A percentile compares a stretch with the other conserved stretches of the same genome.
Evolutionary conservation across 176 grass and related monocot genomes (phyloP).

Genomic region (Musa troglodytarum): DNA sequence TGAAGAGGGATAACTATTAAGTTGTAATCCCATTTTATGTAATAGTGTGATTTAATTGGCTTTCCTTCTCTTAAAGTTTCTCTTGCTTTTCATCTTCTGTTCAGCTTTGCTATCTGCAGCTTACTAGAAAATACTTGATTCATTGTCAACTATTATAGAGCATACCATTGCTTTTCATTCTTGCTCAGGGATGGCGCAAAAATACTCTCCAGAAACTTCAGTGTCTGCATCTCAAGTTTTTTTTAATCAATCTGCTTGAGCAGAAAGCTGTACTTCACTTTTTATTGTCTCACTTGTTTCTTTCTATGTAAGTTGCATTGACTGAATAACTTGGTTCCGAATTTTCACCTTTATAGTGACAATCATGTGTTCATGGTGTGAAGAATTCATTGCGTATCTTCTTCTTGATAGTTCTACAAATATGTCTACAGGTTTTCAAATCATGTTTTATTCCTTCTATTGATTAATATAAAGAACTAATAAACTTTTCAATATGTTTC

Average conservation of each 20-base stretch:
- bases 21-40: background rate
- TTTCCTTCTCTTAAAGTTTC: background rate
- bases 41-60: background rate
- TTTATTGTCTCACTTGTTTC: too few relatives aligned
- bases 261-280: too few relatives aligned
- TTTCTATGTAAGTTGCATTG: background rate
- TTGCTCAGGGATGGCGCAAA: background rate
- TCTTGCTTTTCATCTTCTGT: background rate
- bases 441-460: conserved; percentile 1
- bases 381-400: background rate
- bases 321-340: background rate
- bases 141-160: background rate
- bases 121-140: conserved; percentile 2
- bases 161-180: background rate
- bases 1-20: too few relatives aligned
- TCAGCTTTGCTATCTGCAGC: conserved; percentile 6
- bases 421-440: background rate
- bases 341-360: background rate
- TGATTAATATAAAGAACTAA: conserved; percentile 12
- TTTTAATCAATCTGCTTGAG: too few relatives aligned
- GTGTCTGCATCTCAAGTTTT: too few relatives aligned
- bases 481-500: conserved; percentile 2
- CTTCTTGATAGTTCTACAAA: background rate
- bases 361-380: background rate
- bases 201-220: too few relatives aligned